phyloP scores from a whole-genome alignment of 108 stramenopile species.

The Cyclotella atomus region DNA sequence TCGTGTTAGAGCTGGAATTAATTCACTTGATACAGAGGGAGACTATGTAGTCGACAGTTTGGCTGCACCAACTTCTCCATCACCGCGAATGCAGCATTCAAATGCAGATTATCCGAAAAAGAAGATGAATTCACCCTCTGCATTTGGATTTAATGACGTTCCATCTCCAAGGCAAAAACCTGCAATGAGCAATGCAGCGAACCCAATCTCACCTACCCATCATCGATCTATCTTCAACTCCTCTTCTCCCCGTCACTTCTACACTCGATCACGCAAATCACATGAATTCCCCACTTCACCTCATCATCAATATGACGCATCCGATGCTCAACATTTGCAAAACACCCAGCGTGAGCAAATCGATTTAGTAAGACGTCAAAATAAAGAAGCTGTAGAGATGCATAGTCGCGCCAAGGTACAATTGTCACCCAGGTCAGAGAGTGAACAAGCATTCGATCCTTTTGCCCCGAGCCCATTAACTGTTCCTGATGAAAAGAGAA shows the following conservation, averaged over 20 bases:
- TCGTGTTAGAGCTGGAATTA: background rate
- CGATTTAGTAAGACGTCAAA: background rate
- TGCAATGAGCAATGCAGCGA: too few relatives aligned
- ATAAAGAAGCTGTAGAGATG: background rate
- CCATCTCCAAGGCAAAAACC: too few relatives aligned
- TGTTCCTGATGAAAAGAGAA: background rate
- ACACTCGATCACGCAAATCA: background rate
- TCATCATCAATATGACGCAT: conserved; percentile 13
- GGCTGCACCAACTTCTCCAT: background rate
- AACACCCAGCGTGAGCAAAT: background rate
- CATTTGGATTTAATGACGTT: background rate
- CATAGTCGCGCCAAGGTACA: background rate
- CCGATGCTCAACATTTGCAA: background rate
- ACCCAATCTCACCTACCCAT: background rate
- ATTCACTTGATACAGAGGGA: conserved; percentile 5
- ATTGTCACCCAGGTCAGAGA: background rate
- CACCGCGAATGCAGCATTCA: too few relatives aligned
- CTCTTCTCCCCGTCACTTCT: background rate
- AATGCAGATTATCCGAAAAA: too few relatives aligned
- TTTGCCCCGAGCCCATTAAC: background rate
- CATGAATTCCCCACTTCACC: background rate
- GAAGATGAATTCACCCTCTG: background rate
- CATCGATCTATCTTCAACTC: background rate
- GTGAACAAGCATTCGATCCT: background rate
- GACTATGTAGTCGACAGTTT: background rate